Conservation (phyloP, 805 yeast genomes). For the Lipomyces yamadae region DNA sequence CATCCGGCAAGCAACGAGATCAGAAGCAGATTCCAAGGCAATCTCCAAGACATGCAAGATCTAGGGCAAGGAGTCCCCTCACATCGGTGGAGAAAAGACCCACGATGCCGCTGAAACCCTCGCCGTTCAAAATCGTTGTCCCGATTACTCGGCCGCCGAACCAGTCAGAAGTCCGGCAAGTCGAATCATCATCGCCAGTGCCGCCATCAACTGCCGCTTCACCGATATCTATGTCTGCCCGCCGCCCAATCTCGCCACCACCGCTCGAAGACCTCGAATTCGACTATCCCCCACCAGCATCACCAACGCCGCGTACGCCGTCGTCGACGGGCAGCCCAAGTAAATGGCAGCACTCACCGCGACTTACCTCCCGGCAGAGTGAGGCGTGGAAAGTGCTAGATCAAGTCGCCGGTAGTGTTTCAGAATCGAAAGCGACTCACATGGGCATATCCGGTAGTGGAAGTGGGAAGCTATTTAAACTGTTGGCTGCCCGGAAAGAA, state of each 20-base stretch:
- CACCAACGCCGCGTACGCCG: constrained; percentile 10
- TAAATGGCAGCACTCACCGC: constrained; percentile 12
- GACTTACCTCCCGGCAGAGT: constrained; percentile 19
- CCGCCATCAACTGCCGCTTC: background rate
- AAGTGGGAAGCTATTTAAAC: constrained; percentile 15
- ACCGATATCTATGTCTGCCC: background rate
- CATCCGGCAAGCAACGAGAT: background rate
- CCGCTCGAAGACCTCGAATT: constrained; percentile 26
- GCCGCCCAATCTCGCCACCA: constrained; percentile 21
- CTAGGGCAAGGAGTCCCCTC: background rate
- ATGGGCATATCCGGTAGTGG: background rate
- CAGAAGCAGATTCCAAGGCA: background rate
- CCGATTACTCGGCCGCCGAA: background rate
- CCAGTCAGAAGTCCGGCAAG: background rate
- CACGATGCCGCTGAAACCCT: background rate
- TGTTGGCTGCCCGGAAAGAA: constrained; percentile 16
- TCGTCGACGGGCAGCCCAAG: background rate
- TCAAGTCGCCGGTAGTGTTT: constrained; percentile 6
- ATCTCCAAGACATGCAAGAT: background rate
- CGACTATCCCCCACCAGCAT: constrained; percentile 9
- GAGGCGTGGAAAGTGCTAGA: constrained; percentile 26
- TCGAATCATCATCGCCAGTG: background rate
- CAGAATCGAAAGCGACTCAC: background rate
- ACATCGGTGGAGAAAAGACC: background rate
- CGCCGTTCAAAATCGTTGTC: background rate